Evolutionary conservation across 192 early-diverging fungal genomes (phyloP).

Genomic region (Globomyces pollinis-pini): DNA sequence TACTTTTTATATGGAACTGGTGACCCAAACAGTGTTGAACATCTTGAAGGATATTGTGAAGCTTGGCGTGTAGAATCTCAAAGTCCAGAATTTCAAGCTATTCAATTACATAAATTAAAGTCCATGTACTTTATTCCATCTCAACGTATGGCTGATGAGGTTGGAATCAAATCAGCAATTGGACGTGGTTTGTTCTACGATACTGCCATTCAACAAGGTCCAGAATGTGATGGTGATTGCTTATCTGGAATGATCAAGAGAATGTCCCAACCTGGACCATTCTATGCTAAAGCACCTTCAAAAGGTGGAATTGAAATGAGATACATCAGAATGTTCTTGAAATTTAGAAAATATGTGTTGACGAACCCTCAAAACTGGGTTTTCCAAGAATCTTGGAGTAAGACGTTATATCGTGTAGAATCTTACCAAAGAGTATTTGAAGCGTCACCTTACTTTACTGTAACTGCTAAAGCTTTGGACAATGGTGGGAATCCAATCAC

Average conservation of each 20-base stretch:
- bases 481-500: not conserved
- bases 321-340: conserved; percentile 36
- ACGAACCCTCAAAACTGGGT: conserved; percentile 26
- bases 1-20: too few relatives aligned
- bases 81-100: conserved; percentile 29
- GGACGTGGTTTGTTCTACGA: conserved; percentile 42
- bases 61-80: conserved; percentile 32
- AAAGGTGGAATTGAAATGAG: conserved; percentile 31
- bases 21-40: conserved; percentile 28
- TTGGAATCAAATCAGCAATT: conserved; percentile 26
- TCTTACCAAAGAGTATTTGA: conserved; percentile 33
- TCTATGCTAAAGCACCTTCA: not conserved
- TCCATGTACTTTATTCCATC: conserved; percentile 31
- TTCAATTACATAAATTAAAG: conserved; percentile 31
- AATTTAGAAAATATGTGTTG: conserved; percentile 26
- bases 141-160: conserved; percentile 19
- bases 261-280: conserved; percentile 17
- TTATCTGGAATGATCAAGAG: conserved; percentile 20
- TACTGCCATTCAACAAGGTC: conserved; percentile 31
- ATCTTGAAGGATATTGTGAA: conserved; percentile 27
- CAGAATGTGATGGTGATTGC: conserved; percentile 27
- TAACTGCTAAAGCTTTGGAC: not conserved
- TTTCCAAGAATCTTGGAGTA: conserved; percentile 32
- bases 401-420: conserved; percentile 31
- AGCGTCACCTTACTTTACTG: conserved; percentile 7